phyloP scores from a whole-genome alignment of 2,329 filamentous ascomycete genomes.

The Fusarium bactridioides region DNA sequence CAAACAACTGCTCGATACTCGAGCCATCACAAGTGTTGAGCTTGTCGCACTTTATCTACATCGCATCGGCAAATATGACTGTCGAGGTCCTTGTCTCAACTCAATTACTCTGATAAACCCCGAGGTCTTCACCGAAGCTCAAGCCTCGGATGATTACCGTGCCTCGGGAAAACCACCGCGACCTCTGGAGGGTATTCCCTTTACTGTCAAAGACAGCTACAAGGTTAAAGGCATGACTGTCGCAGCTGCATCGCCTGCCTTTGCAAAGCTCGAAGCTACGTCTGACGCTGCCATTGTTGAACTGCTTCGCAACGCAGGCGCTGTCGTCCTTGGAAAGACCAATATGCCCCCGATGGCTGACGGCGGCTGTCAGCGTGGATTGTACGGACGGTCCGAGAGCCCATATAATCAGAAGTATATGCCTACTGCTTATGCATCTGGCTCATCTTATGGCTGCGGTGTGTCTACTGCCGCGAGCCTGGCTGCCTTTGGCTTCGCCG shows the following conservation, averaged over 20 bases:
- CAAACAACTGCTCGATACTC: background rate
- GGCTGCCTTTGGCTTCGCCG: slow-evolving; percentile 61
- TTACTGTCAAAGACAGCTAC: slow-evolving; percentile 65
- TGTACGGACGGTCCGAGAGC: slow-evolving; percentile 64
- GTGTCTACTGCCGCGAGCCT: slow-evolving; percentile 59
- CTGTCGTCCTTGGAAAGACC: slow-evolving; percentile 55
- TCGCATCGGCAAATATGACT: slow-evolving; percentile 40
- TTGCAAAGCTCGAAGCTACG: slow-evolving; percentile 56
- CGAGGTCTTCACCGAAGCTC: slow-evolving; percentile 39
- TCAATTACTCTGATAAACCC: slow-evolving; percentile 41
- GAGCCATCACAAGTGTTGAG: slow-evolving; percentile 35
- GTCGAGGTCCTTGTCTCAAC: slow-evolving; percentile 37
- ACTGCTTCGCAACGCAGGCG: slow-evolving; percentile 50
- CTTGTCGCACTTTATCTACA: slow-evolving; percentile 40
- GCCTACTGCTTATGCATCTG: slow-evolving; percentile 63
- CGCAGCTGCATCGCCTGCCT: slow-evolving; percentile 62
- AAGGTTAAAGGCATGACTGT: slow-evolving; percentile 61
- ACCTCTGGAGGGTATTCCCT: slow-evolving; percentile 63
- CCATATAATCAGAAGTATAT: slow-evolving; percentile 64
- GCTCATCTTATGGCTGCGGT: slow-evolving; percentile 65
- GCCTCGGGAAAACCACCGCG: slow-evolving; percentile 27
- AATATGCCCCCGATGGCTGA: slow-evolving; percentile 67
- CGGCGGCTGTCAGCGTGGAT: slow-evolving; percentile 64
- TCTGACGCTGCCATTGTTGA: slow-evolving; percentile 61
- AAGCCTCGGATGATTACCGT: slow-evolving; percentile 41